Conservation (phyloP, 1,284 basidiomycete species). For the Schizopora paradoxa region DNA sequence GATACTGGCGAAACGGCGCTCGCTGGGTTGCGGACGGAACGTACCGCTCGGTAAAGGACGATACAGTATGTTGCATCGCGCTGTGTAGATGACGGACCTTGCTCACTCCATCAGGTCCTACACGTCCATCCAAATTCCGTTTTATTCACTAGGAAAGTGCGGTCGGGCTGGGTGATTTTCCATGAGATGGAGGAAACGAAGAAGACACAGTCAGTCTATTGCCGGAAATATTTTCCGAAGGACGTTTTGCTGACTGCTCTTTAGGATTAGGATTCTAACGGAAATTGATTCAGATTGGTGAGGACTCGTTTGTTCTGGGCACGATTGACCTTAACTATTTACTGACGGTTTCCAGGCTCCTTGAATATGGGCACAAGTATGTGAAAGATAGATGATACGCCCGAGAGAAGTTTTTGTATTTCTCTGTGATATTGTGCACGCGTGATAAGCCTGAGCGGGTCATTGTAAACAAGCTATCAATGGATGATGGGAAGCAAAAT, state of each 20-base stretch:
- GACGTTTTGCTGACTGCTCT: slow-evolving; percentile 10
- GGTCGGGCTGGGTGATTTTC: slow-evolving; percentile 89
- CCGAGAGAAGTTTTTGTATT: too few species aligned
- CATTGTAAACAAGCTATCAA: too few species aligned
- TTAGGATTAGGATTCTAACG: slow-evolving; percentile 49
- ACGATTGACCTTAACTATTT: slow-evolving; percentile 7
- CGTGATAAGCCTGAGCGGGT: too few species aligned
- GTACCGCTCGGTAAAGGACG: slow-evolving; percentile 78
- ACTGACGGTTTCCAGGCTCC: slow-evolving; percentile 32
- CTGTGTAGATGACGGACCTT: not conserved
- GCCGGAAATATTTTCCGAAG: not conserved
- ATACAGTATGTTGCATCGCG: slow-evolving; percentile 50
- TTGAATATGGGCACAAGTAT: slow-evolving; percentile 47
- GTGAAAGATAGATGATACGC: slow-evolving; percentile 27
- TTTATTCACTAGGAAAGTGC: slow-evolving; percentile 87
- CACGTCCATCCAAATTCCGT: slow-evolving; percentile 94
- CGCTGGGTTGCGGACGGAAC: slow-evolving; percentile 86
- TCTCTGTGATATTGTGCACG: too few species aligned
- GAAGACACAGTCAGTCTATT: slow-evolving; percentile 67
- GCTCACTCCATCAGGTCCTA: slow-evolving; percentile 49
- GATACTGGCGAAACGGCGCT: slow-evolving; percentile 93
- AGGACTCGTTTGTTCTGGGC: slow-evolving; percentile 18
- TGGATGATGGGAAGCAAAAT: too few species aligned
- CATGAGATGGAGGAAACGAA: slow-evolving; percentile 96
- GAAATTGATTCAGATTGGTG: slow-evolving; percentile 61